These are phyloP conservation scores for Suhomyces taliae DNA, from an alignment of 1,139 yeast species.

Conservation along the genomic window DNA sequence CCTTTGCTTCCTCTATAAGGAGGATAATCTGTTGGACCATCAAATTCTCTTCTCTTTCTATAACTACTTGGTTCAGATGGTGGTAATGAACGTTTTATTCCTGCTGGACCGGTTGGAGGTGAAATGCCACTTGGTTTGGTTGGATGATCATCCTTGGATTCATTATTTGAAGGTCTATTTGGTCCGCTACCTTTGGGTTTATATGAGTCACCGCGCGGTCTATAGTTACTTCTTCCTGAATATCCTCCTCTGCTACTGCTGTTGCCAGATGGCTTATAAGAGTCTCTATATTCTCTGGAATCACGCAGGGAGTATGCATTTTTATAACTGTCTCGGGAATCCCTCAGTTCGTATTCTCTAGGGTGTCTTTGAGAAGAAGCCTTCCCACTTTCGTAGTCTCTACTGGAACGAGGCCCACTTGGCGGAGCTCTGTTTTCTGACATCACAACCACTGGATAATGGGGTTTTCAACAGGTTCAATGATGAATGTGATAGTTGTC, in stretches of 20 bases:
- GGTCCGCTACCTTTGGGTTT: slow-evolving; percentile 9
- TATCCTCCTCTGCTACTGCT: slow-evolving; percentile 8
- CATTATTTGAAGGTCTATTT: slow-evolving; percentile 6
- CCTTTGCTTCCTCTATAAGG: slow-evolving; percentile 5
- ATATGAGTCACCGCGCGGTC: slow-evolving; percentile 15
- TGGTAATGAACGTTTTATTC: slow-evolving; percentile 19
- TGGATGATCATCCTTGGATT: slow-evolving; percentile 2
- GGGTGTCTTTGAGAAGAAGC: slow-evolving; percentile 1
- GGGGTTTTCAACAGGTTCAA: not conserved
- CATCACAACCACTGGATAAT: slow-evolving; percentile 21
- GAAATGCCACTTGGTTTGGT: not conserved
- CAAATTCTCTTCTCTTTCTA: slow-evolving; percentile 18
- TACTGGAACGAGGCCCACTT: slow-evolving; percentile 35
- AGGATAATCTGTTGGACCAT: slow-evolving; percentile 12
- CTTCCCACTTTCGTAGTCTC: slow-evolving; percentile 17
- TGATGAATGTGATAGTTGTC: not conserved
- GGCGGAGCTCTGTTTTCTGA: slow-evolving; percentile 48
- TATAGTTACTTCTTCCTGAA: slow-evolving; percentile 12
- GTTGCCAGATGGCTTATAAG: slow-evolving; percentile 6
- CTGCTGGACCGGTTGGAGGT: slow-evolving; percentile 2
- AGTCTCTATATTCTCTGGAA: slow-evolving; percentile 4
- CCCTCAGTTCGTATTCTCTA: slow-evolving; percentile 8
- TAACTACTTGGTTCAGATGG: slow-evolving; percentile 24
- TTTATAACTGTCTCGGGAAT: slow-evolving; percentile 2
- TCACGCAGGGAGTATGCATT: slow-evolving; percentile 5